Conservation (phyloP, 1,284 basidiomycete species). For the Moesziomyces aphidis region DNA sequence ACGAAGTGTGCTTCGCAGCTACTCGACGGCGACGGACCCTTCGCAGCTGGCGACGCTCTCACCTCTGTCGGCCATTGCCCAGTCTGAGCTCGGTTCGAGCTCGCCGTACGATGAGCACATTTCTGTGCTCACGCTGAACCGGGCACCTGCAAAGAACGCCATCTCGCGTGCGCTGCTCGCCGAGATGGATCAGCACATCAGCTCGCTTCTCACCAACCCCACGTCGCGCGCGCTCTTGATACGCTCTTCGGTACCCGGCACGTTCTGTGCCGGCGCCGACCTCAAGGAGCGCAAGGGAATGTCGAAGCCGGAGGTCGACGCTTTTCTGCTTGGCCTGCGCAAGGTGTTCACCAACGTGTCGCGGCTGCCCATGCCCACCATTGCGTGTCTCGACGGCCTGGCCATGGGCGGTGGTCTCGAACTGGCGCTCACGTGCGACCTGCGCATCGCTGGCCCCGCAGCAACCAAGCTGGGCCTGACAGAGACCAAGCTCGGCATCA, state of each 20-base stretch:
- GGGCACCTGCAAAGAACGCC: constrained; percentile 88
- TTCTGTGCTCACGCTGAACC: constrained; percentile 74
- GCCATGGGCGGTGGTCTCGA: constrained; percentile 92
- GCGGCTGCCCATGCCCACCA: constrained; percentile 83
- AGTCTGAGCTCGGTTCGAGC: constrained; percentile 17
- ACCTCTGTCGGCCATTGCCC: constrained; percentile 22
- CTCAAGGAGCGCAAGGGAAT: constrained; percentile 85
- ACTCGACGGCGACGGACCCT: constrained; percentile 29
- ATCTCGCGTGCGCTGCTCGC: constrained; percentile 81
- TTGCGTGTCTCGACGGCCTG: constrained; percentile 91
- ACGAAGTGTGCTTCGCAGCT: constrained; percentile 18
- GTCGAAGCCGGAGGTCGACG: constrained; percentile 73
- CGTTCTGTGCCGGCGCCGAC: constrained; percentile 87
- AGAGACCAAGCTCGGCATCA: constrained; percentile 87
- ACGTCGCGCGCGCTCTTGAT: constrained; percentile 46
- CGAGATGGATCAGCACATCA: constrained; percentile 77
- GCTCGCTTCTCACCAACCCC: constrained; percentile 66
- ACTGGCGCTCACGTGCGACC: constrained; percentile 84
- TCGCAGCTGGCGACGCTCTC: constrained; percentile 29
- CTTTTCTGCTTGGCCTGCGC: constrained; percentile 83
- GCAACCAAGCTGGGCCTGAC: constrained; percentile 85
- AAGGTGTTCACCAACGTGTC: constrained; percentile 80
- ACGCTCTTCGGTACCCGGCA: constrained; percentile 38
- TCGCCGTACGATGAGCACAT: constrained; percentile 58
- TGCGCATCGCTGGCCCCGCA: constrained; percentile 78